Evolutionary conservation across 345 rosid genomes (phyloP), one percentile per base, ranked within the genome.

Genomic region (Eucalyptus paniculata): DNA sequence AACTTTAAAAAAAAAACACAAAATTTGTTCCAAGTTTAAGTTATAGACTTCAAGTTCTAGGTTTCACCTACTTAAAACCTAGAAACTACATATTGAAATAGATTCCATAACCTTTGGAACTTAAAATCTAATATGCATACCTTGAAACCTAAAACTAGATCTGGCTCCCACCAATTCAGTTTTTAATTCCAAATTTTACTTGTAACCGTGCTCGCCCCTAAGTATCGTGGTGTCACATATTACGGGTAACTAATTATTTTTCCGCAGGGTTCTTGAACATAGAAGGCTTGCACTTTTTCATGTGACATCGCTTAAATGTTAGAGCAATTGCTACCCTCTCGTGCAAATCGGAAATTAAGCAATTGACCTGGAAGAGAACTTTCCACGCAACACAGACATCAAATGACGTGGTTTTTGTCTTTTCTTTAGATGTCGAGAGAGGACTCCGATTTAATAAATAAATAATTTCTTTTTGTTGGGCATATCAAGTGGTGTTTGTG

Each of bases 51-150:
- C 2, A 19, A 0, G 2, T 19, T 19, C 10, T 0, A 53, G 0
- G 5, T 19, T 53, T 8, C 9, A 53, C 24, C 5, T 19, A 3
- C 1, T 21, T 53, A 53, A 53, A 53, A 53, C 2, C 56, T 19
- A 53, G 10, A 53, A 53, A 4, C 1, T 53, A 18, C 24, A 0
- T 0, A 0, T 53, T 1, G 0, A 8, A 53, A 19, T 19, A 53
- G 2, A 1, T 53, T 19, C 1, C 10, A 53, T 19, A 53, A 53
- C 6, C 0, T 53, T 53, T 53, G 24, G 10, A 53, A 53, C 4
- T 53, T 53, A 53, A 1, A 53, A 53, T 1, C 1, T 53, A 53
- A 53, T 19, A 0, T 19, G 4, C 1, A 3, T 53, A 53, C 2
- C 5, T 0, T 19, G 0, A 1, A 53, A 53, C 10, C 58, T 53